These are phyloP conservation scores for Quercus lobata DNA, from an alignment of 331 rosid genomes.

Conservation along the genomic window DNA sequence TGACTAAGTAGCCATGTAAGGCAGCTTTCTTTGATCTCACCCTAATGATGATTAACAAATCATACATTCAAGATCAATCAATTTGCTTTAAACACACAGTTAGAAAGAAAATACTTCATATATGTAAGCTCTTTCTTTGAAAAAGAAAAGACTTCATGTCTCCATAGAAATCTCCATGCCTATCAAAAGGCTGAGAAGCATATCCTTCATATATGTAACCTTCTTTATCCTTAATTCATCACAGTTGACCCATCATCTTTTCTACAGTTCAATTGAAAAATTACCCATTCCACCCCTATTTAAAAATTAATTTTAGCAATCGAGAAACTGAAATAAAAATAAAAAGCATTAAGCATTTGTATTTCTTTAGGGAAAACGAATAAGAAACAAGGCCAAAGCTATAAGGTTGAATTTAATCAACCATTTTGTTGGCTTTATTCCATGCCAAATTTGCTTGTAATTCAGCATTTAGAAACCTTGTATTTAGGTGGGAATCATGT, in stretches of 20 bases:
- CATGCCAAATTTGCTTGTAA: too few species aligned
- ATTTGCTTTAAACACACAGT: too few species aligned
- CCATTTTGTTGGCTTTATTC: too few species aligned
- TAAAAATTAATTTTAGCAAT: conserved; percentile 9
- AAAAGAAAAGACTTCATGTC: conserved; percentile 77
- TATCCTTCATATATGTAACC: conserved; percentile 83
- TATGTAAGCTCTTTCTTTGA: conserved; percentile 34
- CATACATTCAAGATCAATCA: too few species aligned
- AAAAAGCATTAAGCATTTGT: conserved; percentile 2
- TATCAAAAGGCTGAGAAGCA: conserved; percentile 90
- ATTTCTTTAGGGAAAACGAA: neutral
- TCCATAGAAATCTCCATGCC: conserved; percentile 87
- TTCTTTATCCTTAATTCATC: conserved; percentile 69
- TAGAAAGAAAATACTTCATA: conserved; percentile 43
- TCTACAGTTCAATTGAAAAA: conserved; percentile 49
- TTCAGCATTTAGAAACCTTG: too few species aligned
- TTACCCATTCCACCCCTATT: conserved; percentile 26
- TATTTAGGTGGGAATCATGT: too few species aligned
- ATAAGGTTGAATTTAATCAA: too few species aligned
- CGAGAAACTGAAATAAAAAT: conserved; percentile 12
- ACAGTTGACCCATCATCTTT: conserved; percentile 73
- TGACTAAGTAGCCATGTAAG: too few species aligned
- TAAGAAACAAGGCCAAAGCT: neutral
- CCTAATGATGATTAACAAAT: too few species aligned
- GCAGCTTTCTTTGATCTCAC: too few species aligned